phyloP scores from a whole-genome alignment of 192 early-diverging fungal genomes.

The Polychytrium aggregatum region DNA sequence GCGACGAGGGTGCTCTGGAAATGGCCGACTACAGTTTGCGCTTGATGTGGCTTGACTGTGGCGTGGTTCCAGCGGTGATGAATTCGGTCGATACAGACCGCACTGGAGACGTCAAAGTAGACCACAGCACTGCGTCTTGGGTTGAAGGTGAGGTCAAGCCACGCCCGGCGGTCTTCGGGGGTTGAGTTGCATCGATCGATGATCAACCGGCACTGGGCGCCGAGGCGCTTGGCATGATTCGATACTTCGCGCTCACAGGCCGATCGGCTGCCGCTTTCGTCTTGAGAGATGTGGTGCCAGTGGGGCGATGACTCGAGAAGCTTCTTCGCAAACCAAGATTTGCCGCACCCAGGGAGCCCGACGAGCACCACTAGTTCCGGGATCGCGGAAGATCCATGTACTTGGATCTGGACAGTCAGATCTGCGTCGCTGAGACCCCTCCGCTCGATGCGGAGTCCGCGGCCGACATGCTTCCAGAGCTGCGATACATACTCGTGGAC shows the following conservation, averaged over 20 bases:
- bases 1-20: slow-evolving; percentile 11
- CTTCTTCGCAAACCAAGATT: slow-evolving; percentile 20
- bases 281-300: slow-evolving; percentile 27
- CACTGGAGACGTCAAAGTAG: slow-evolving; percentile 14
- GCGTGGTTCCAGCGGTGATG: slow-evolving; percentile 18
- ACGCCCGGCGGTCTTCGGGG: slow-evolving; percentile 8
- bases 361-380: slow-evolving; percentile 19
- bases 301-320: no score
- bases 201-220: slow-evolving; percentile 10
- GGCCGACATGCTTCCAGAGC: no score
- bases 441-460: no score
- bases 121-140: slow-evolving; percentile 10
- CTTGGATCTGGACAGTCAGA: no score
- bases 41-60: slow-evolving; percentile 14
- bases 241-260: slow-evolving; percentile 12
- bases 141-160: slow-evolving; percentile 7
- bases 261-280: slow-evolving; percentile 13
- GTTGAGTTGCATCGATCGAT: slow-evolving; percentile 30
- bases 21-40: slow-evolving; percentile 4
- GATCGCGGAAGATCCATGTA: no score
- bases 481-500: slow-evolving; percentile 14
- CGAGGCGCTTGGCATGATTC: background rate
- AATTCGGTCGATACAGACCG: slow-evolving; percentile 16
- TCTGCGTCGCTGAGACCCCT: no score
- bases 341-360: slow-evolving; percentile 31